Conservation (phyloP, 2,329 filamentous ascomycete genomes). For the Pseudofabraea citricarpa region DNA sequence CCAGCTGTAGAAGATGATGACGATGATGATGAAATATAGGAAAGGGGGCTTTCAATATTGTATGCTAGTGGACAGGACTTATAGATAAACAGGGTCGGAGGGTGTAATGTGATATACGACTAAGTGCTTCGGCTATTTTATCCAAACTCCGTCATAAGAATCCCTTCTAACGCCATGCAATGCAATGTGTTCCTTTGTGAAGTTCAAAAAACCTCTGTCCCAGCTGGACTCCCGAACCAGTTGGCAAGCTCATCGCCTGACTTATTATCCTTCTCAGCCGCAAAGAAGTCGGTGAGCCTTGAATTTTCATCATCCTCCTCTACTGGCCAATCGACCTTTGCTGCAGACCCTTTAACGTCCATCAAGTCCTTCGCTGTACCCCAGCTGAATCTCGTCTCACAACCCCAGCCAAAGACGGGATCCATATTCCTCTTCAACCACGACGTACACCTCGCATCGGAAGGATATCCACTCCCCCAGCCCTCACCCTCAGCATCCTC, state of each 20-base stretch:
- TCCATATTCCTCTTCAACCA: conserved; percentile 90
- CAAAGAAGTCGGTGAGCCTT: conserved; percentile 74
- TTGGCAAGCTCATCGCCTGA: conserved; percentile 56
- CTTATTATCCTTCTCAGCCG: conserved; percentile 25
- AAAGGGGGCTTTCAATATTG: no score
- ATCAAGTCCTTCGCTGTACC: conserved; percentile 91
- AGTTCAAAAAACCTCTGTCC: conserved; percentile 24
- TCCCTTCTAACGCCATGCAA: neutral
- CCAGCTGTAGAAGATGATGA: conserved; percentile 43
- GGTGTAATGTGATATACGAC: no score
- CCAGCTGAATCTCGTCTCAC: conserved; percentile 93
- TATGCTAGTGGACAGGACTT: no score
- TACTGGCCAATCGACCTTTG: conserved; percentile 79
- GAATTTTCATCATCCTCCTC: conserved; percentile 65
- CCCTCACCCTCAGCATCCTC: conserved; percentile 26
- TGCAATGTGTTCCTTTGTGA: neutral
- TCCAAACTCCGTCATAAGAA: neutral
- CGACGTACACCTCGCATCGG: conserved; percentile 70
- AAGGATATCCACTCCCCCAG: conserved; percentile 95
- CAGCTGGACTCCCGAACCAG: conserved; percentile 65
- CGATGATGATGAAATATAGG: conserved; percentile 36
- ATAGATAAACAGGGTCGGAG: no score
- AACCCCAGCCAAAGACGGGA: conserved; percentile 90
- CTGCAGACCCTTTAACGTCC: conserved; percentile 52
- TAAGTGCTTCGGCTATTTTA: no score